Conservation (phyloP, 2,329 filamentous ascomycete genomes). For the Ascocoryne sarcoides region DNA sequence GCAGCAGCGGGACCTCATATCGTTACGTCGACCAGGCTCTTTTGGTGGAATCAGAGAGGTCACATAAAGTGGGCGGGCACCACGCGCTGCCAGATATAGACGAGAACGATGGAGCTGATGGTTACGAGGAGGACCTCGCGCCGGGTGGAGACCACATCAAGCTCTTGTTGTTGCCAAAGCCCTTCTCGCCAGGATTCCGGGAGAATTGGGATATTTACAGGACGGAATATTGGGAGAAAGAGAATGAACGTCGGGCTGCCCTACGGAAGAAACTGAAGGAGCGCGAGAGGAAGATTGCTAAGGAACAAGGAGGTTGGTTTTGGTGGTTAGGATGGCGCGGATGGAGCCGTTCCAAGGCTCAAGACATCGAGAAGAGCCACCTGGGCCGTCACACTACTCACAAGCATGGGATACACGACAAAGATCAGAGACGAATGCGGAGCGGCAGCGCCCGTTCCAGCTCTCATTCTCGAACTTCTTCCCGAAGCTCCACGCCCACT, state of each 20-base stretch:
- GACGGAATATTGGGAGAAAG: conserved; percentile 91
- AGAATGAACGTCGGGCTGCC: conserved; percentile 78
- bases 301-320: conserved; percentile 62
- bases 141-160: conserved; percentile 88
- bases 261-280: conserved; percentile 62
- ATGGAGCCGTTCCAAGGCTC: conserved; percentile 30
- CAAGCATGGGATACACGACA: conserved; percentile 20
- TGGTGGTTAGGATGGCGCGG: conserved; percentile 78
- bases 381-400: conserved; percentile 11
- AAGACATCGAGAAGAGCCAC: conserved; percentile 27
- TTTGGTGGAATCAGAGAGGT: conserved; percentile 50
- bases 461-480: conserved; percentile 28
- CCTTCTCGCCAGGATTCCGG: conserved; percentile 87
- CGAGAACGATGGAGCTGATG: conserved; percentile 53
- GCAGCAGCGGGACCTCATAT: conserved; percentile 60
- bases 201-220: conserved; percentile 97
- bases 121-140: conserved; percentile 81
- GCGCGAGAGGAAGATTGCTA: conserved; percentile 58
- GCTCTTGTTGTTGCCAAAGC: conserved; percentile 82
- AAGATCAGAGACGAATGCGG: conserved; percentile 23
- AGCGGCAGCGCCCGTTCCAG: conserved; percentile 25
- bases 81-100: conserved; percentile 33
- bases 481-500: conserved; percentile 29
- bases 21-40: conserved; percentile 63
- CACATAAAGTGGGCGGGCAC: conserved; percentile 39